Conservation (phyloP, 257 asterid species). For the Salvia rosmarinus region DNA sequence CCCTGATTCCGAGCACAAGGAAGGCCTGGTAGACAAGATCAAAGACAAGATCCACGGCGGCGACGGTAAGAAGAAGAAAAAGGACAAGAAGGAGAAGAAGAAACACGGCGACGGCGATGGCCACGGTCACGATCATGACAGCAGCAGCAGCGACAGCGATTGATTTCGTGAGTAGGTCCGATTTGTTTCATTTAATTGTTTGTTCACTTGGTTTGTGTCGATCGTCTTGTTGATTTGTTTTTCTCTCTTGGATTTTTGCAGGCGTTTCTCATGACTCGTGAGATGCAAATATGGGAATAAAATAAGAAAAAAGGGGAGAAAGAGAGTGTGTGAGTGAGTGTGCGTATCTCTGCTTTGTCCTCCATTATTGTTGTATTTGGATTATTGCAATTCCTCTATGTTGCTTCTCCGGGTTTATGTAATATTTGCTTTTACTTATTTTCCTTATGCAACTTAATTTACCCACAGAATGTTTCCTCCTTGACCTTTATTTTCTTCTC, state of each 20-base stretch:
- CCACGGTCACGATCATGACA: constrained; percentile 33
- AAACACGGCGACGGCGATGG: constrained; percentile 35
- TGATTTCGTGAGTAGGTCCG: not conserved
- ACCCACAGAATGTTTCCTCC: not conserved
- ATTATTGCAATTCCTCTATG: not conserved
- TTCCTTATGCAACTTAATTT: not conserved
- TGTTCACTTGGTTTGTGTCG: not conserved
- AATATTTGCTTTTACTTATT: not conserved
- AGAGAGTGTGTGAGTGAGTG: not conserved
- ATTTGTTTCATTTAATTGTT: not conserved
- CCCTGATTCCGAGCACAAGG: constrained; percentile 41
- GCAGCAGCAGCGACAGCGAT: constrained; percentile 67
- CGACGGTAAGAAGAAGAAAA: constrained; percentile 29
- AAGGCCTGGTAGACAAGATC: constrained; percentile 45
- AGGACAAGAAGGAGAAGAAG: constrained; percentile 28
- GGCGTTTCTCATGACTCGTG: not conserved
- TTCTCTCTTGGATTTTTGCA: constrained; percentile 1
- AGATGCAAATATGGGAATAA: not conserved
- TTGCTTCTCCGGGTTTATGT: not conserved
- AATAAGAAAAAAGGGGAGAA: not conserved
- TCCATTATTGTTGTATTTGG: not conserved
- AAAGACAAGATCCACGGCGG: constrained; percentile 50
- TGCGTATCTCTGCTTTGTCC: not conserved
- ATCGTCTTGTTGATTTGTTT: not conserved
- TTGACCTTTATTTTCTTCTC: too few species aligned